Conservation (phyloP, 2,329 filamentous ascomycete genomes). For the Leptosphaerulina australis region DNA sequence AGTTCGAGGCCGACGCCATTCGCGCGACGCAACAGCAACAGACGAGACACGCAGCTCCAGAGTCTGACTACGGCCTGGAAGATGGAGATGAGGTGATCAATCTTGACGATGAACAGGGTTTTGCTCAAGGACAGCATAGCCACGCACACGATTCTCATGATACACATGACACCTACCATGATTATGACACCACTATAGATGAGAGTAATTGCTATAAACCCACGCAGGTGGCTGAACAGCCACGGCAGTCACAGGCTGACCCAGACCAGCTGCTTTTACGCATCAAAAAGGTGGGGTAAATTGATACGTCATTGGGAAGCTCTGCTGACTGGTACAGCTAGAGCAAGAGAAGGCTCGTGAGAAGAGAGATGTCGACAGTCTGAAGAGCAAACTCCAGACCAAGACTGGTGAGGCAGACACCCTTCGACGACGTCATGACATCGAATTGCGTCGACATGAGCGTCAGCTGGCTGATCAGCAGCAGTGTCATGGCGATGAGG, state of each 20-base stretch:
- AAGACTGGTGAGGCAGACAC: constrained; percentile 77
- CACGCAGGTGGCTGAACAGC: constrained; percentile 6
- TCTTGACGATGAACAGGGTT: constrained; percentile 46
- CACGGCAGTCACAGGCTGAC: constrained; percentile 36
- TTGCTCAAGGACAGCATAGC: background rate
- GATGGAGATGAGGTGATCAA: constrained; percentile 54
- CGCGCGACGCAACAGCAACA: constrained; percentile 48
- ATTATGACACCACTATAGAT: constrained; percentile 7
- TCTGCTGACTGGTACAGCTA: constrained; percentile 43
- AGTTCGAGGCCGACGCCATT: constrained; percentile 54
- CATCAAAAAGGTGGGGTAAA: constrained; percentile 48
- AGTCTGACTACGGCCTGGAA: constrained; percentile 53
- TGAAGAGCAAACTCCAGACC: constrained; percentile 50
- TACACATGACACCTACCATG: constrained; percentile 1
- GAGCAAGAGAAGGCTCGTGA: constrained; percentile 51
- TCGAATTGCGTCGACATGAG: constrained; percentile 66
- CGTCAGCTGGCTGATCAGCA: constrained; percentile 66
- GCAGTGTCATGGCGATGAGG: constrained; percentile 67
- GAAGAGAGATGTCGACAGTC: constrained; percentile 24
- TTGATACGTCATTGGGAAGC: background rate
- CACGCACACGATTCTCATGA: background rate
- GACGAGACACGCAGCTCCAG: constrained; percentile 18
- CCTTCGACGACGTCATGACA: constrained; percentile 72
- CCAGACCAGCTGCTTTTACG: constrained; percentile 47
- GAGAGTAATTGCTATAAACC: constrained; percentile 7